phyloP scores from a whole-genome alignment of 176 grass and related monocot genomes.

The Olyra latifolia region DNA sequence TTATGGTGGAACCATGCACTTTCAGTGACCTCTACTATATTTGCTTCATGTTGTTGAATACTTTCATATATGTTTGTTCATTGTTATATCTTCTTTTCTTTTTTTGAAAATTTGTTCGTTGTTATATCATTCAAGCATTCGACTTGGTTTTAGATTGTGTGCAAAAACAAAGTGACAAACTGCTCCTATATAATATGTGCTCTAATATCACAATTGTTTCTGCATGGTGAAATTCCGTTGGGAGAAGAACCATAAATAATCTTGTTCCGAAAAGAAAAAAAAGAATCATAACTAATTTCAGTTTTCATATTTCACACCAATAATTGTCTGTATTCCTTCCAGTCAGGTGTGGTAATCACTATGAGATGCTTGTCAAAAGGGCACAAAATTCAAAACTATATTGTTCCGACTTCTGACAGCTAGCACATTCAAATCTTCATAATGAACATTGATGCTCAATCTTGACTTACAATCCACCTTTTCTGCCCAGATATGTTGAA shows the following conservation, averaged over 20 bases:
- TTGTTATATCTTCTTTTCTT: neutral
- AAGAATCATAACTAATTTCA: neutral
- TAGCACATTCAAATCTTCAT: neutral
- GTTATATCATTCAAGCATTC: neutral
- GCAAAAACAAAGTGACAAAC: too few relatives aligned
- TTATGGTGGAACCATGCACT: neutral
- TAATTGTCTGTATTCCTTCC: neutral
- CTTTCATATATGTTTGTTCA: neutral
- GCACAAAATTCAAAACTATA: neutral
- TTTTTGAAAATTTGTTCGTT: neutral
- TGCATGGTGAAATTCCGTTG: conserved; percentile 1
- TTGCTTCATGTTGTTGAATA: neutral
- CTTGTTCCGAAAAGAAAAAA: too few relatives aligned
- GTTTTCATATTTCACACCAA: neutral
- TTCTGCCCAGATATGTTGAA: conserved; percentile 92
- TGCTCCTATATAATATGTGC: neutral
- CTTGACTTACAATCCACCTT: neutral
- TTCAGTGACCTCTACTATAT: neutral
- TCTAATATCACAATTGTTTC: neutral
- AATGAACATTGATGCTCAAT: neutral
- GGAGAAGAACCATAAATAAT: neutral
- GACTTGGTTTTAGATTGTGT: conserved; percentile 14
- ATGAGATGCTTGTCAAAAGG: neutral
- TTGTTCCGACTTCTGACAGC: neutral
- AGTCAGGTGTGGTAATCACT: neutral